Evolutionary conservation across 306 rosid genomes (phyloP), one percentile per base, ranked within the genome.

Genomic region (Dalbergia cochinchinensis): DNA sequence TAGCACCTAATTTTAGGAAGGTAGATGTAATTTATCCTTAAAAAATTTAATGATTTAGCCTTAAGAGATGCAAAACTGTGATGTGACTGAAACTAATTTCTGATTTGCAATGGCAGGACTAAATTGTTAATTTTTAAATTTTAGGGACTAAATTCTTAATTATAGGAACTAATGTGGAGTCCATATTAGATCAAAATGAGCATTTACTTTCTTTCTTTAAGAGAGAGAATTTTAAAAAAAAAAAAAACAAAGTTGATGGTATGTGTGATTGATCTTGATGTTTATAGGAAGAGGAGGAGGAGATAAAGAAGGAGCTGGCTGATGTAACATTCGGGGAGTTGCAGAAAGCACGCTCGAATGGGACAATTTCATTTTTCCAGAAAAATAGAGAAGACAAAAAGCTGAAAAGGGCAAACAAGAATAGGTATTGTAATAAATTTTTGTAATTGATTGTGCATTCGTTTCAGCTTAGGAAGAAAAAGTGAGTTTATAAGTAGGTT

Each of bases 321-420:
- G 94, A 91, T 82, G 92, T 85, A 54, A 95, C 98, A 7, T 90
- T 92, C 44, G 99, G 85, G 83, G 98, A 95, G 64, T 71, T 95
- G 88, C 97, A 86, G 83, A 90, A 83, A 89, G 99, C 94, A 31
- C 97, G 89, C 53, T 84, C 89, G 0, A 82, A 92, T 65, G 99
- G 99, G 66, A 79, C 92, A 5, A 91, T 86, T 83, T 59, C 82
- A 5, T 57, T 86, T 68, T 47, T 74, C 53, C 83, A 47, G 70
- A 90, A 91, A 77, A 77, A 73, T 0, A 83, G 34, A 12, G 87
- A 86, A 33, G 90, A 79, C 72, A 88, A 89, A 68, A 91, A 88
- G 73, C 74, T 74, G 5, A 85, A 83, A 41, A 89, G 94, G 77
- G 87, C 91, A 0, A 92, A 95, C 83, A 95, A 91, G 94, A 92